Percentiles rank a stretch among this genome's conserved stretches.
These are phyloP conservation scores for Fusarium decemcellulare DNA, from an alignment of 2,329 filamentous ascomycete species.

Conservation along the genomic window DNA sequence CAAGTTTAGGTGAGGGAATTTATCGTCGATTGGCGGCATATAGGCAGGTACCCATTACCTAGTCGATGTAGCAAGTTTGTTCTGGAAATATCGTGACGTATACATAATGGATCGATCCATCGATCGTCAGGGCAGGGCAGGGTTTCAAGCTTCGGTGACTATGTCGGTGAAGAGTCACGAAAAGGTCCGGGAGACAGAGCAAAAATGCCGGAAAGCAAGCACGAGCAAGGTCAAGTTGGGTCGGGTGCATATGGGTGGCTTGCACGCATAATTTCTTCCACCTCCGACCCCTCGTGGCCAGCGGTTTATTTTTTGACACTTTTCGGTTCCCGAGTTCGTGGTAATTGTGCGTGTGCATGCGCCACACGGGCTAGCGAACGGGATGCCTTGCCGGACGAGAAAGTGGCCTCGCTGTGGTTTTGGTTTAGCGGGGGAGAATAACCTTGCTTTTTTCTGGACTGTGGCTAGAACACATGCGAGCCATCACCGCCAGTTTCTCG, in stretches of 20 bases:
- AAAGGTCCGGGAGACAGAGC: slow-evolving; percentile 5
- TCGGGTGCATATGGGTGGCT: not conserved
- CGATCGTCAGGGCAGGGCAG: slow-evolving; percentile 1
- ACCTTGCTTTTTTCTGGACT: not conserved
- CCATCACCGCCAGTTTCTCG: slow-evolving; percentile 32
- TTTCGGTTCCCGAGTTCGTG: slow-evolving; percentile 2
- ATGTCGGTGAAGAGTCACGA: slow-evolving; percentile 32
- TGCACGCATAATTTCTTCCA: not conserved
- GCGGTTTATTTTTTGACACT: not conserved
- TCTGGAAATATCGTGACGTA: slow-evolving; percentile 7
- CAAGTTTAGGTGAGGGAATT: slow-evolving; percentile 28
- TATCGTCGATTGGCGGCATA: too few relatives aligned
- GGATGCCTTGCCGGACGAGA: not conserved
- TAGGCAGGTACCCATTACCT: not conserved
- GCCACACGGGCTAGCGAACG: slow-evolving; percentile 1
- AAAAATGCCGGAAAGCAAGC: not conserved
- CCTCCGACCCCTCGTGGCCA: not conserved
- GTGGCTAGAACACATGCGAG: too few relatives aligned
- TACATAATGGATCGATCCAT: not conserved
- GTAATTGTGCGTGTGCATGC: slow-evolving; percentile 1
- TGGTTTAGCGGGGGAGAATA: slow-evolving; percentile 34
- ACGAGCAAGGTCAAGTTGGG: too few relatives aligned
- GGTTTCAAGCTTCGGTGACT: slow-evolving; percentile 15
- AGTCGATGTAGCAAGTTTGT: not conserved
- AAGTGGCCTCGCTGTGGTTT: slow-evolving; percentile 1